Evolutionary conservation across 2,329 filamentous ascomycete species (phyloP).

Genomic region (Colletotrichum gigasporum): DNA sequence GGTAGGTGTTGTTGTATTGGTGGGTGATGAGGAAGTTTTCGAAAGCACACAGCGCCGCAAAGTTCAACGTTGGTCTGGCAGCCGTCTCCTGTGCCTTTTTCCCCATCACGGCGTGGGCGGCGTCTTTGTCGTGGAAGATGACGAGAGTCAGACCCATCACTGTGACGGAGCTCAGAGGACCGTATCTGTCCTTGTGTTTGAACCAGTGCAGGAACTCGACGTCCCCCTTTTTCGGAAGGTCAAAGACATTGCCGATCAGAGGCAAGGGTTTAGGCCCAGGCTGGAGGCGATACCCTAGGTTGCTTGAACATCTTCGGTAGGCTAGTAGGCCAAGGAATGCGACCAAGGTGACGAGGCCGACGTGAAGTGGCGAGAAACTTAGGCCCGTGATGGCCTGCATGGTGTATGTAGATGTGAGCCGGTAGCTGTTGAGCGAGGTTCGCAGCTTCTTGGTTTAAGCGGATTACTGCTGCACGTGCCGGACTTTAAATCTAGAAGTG

Average conservation of each 20-base stretch:
- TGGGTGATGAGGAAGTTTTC: too few relatives aligned
- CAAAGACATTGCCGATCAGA: conserved; percentile 54
- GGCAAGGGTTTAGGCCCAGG: conserved; percentile 45
- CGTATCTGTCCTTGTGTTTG: conserved; percentile 43
- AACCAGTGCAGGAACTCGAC: conserved; percentile 45
- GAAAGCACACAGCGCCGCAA: too few relatives aligned
- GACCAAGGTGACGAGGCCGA: not conserved
- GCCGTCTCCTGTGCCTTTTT: conserved; percentile 14
- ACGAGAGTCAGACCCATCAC: conserved; percentile 50
- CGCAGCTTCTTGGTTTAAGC: too few relatives aligned
- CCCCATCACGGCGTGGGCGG: conserved; percentile 42
- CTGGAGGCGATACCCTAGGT: conserved; percentile 1
- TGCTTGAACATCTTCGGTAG: not conserved
- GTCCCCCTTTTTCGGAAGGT: conserved; percentile 47
- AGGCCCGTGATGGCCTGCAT: not conserved
- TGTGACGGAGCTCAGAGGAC: conserved; percentile 41
- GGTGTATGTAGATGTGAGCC: too few relatives aligned
- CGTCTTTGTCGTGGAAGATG: conserved; percentile 52
- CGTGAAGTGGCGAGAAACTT: not conserved
- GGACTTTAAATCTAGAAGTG: too few relatives aligned
- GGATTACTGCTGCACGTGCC: too few relatives aligned
- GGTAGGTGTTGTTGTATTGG: too few relatives aligned
- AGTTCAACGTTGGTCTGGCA: conserved; percentile 9
- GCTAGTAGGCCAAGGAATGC: not conserved
- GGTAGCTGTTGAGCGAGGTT: too few relatives aligned